phyloP scores from a whole-genome alignment of 768 basidiomycete species.

The Suillus paluster region DNA sequence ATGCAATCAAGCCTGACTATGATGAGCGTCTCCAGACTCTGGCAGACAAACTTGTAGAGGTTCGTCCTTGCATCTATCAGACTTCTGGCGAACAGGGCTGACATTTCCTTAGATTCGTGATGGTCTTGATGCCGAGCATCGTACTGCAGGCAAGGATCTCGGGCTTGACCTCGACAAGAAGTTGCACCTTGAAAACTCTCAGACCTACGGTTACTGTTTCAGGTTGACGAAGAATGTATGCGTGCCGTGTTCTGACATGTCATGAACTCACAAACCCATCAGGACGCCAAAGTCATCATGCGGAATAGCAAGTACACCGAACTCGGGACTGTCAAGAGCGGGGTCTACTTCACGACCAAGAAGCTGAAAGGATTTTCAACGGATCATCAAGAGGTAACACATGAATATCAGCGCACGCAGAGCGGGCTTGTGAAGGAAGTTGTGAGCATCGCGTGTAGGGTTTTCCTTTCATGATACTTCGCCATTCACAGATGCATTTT shows the following conservation, averaged over 20 bases:
- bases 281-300: slow-evolving; percentile 82
- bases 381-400: slow-evolving; percentile 69
- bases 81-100: not conserved
- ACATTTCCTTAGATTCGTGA: slow-evolving; percentile 58
- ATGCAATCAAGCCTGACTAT: slow-evolving; percentile 91
- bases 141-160: slow-evolving; percentile 66
- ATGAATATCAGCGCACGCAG: slow-evolving; percentile 77
- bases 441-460: slow-evolving; percentile 86
- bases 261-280: slow-evolving; percentile 8
- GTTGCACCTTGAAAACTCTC: slow-evolving; percentile 91
- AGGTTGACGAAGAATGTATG: slow-evolving; percentile 85
- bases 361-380: slow-evolving; percentile 72
- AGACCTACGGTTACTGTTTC: slow-evolving; percentile 90
- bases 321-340: slow-evolving; percentile 82
- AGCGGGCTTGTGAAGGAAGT: slow-evolving; percentile 88
- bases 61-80: slow-evolving; percentile 24
- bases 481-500: not conserved
- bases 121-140: slow-evolving; percentile 83
- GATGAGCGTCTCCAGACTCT: slow-evolving; percentile 75
- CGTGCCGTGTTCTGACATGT: not conserved
- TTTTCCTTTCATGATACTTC: not conserved
- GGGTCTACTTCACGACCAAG: slow-evolving; percentile 87
- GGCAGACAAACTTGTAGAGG: slow-evolving; percentile 65
- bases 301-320: slow-evolving; percentile 77
- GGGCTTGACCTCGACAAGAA: slow-evolving; percentile 91